Base-by-base conservation (phyloP, 2,329 filamentous ascomycete species). In the Colletotrichum gloeosporioides region DNA sequence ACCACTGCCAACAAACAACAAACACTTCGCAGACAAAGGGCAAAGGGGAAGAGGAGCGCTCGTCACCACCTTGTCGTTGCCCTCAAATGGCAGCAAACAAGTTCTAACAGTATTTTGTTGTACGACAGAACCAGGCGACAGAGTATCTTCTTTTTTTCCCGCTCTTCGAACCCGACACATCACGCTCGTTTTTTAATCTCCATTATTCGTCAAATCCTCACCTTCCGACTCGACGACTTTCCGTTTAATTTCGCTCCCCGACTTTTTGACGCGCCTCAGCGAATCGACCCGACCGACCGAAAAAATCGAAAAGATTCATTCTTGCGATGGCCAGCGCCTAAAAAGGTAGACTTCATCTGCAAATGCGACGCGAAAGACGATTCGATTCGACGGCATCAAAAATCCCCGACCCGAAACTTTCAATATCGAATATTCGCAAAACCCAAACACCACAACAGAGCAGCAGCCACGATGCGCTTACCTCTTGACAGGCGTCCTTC, bases 391-490 rank as follows among this genome's bases (percentile, higher is more conserved):
- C 18, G 65, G 16, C 64, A 31, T 39, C 44, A 39, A 74, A 36
- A 65, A 49, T 16, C 31, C 70, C 36, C 72, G 27, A 27, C 55
- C 27, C 66, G 27, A 71, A 53, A 75, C 29, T 55, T 67, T 71
- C 62, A 27, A 64, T 69, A 67, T 61, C 72, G 22, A 71, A 34
- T 57, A 72, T 53, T 73, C 59, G 44, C 57, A 76, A 27, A 27
- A 31, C 15, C 61, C 39, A 62, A 31, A 39, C 29, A 13, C 25
- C n/a, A 69, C 25, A 34, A n/a, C 34, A 39, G 36, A 61, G 39
- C 61, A 61, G 34, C 64, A 67, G 69, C 62, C 79, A 84, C 82
- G 81, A 92, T 91, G 90, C 87, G 87, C 86, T 84, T 88, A 82
- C 82, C 86, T 79, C 84, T 84, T 77, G 81, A 84, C 81, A 84